Percentiles rank a stretch among this genome's conserved stretches.
phyloP scores from a whole-genome alignment of 2,329 filamentous ascomycete genomes.

The Coniochaeta sp. region DNA sequence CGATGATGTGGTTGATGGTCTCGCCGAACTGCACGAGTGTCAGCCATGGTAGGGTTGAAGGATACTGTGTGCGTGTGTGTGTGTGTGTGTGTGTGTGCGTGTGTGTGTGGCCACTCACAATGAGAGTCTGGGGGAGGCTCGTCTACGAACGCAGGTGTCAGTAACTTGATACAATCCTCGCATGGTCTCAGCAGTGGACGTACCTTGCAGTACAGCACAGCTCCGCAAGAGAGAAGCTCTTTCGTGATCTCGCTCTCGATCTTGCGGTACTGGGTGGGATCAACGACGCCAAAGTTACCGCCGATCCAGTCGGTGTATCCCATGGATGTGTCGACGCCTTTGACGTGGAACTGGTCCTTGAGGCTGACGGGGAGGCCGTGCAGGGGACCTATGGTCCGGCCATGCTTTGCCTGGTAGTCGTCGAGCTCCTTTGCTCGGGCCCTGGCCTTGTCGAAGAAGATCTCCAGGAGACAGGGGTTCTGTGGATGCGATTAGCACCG shows the following conservation, averaged over 20 bases:
- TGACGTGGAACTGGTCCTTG: constrained; percentile 35
- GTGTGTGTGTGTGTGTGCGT: too few species aligned
- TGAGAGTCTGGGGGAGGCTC: constrained; percentile 19
- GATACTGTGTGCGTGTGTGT: too few species aligned
- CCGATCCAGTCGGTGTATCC: constrained; percentile 25
- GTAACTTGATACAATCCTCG: background rate
- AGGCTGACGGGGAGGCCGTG: constrained; percentile 53
- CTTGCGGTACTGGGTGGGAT: constrained; percentile 8
- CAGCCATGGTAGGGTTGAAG: background rate
- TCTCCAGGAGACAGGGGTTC: constrained; percentile 42
- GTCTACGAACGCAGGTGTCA: constrained; percentile 8
- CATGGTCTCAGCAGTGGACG: background rate
- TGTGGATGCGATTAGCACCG: constrained; percentile 9
- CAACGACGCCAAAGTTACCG: constrained; percentile 10
- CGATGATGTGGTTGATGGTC: constrained; percentile 26
- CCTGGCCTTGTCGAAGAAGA: constrained; percentile 41
- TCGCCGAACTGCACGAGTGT: constrained; percentile 11
- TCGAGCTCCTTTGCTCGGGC: constrained; percentile 40
- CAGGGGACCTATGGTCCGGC: constrained; percentile 44
- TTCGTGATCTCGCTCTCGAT: constrained; percentile 18
- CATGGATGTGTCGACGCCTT: constrained; percentile 39
- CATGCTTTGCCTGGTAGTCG: constrained; percentile 30
- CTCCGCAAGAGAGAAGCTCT: constrained; percentile 20
- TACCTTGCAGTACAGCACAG: constrained; percentile 17
- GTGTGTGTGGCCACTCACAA: constrained; percentile 1